Evolutionary conservation across 805 yeast species (phyloP).

Genomic region (Suhomyces emberorum): DNA sequence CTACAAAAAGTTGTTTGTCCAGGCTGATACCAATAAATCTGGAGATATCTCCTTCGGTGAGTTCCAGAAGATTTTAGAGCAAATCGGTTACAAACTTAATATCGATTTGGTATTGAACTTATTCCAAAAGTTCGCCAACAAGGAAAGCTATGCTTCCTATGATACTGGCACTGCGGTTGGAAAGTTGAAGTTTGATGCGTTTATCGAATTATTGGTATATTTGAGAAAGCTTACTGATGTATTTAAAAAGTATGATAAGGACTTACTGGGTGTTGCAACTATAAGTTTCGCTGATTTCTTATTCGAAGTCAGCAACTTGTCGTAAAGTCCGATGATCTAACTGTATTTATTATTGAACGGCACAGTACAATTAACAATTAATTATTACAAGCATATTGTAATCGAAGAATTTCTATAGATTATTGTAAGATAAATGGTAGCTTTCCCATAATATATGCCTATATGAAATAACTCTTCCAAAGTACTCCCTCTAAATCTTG

Average conservation of each 20-base stretch:
- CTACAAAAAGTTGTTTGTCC: constrained; percentile 61
- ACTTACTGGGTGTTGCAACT: constrained; percentile 69
- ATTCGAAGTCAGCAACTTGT: constrained; percentile 45
- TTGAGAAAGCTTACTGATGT: constrained; percentile 72
- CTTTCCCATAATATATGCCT: too few species aligned
- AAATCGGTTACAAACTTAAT: constrained; percentile 63
- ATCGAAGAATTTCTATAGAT: too few species aligned
- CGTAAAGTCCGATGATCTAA: constrained; percentile 3
- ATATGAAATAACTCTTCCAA: constrained; percentile 89
- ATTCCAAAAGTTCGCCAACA: constrained; percentile 52
- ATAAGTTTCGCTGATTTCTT: constrained; percentile 65
- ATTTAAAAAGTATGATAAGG: constrained; percentile 73
- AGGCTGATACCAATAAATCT: constrained; percentile 56
- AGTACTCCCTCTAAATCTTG: constrained; percentile 93
- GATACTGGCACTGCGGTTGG: constrained; percentile 29
- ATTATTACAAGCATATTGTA: too few species aligned
- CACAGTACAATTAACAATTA: too few species aligned
- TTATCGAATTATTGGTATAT: constrained; percentile 78
- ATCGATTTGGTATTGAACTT: constrained; percentile 55
- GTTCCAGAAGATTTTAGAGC: constrained; percentile 55
- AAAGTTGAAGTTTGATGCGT: constrained; percentile 68
- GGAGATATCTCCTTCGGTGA: constrained; percentile 66
- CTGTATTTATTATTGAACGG: not conserved
- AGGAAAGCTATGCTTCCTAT: constrained; percentile 25
- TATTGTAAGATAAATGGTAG: too few species aligned